Conservation (phyloP, 176 grass and related monocot species). For the Oryza officinalis region DNA sequence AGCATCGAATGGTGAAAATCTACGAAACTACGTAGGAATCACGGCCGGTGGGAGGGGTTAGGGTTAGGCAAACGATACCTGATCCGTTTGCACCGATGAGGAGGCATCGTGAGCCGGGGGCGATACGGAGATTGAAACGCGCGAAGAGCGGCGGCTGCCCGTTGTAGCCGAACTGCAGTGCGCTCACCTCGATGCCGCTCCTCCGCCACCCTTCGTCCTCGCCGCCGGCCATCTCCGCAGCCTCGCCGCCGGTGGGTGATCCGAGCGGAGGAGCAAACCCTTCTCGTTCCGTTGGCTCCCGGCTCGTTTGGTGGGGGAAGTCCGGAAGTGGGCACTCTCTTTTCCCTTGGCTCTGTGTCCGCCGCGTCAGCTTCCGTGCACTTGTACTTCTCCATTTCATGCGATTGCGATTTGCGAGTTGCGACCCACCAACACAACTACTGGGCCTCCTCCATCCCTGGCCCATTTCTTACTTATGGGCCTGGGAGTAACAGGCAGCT, state of each 20-base stretch:
- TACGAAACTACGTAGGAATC: neutral
- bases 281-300: neutral
- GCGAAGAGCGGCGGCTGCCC: constrained; percentile 72
- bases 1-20: neutral
- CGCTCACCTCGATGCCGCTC: constrained; percentile 76
- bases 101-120: constrained; percentile 82
- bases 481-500: too few species aligned
- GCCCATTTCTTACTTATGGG: neutral
- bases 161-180: constrained; percentile 85
- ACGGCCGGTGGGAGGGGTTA: neutral
- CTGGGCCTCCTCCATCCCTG: neutral
- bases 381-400: too few species aligned
- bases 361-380: constrained; percentile 22
- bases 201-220: constrained; percentile 50
- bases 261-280: neutral
- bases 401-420: too few species aligned
- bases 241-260: constrained; percentile 19
- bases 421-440: neutral
- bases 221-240: neutral
- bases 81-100: constrained; percentile 93
- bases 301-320: constrained; percentile 35
- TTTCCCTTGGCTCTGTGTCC: neutral
- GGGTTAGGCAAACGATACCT: constrained; percentile 37
- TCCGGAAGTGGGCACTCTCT: neutral
- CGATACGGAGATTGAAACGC: constrained; percentile 72